Evolutionary conservation across 192 early-diverging fungal genomes (phyloP), one percentile per base, ranked within the genome.

Genomic region (Linnemannia schmuckeri): DNA sequence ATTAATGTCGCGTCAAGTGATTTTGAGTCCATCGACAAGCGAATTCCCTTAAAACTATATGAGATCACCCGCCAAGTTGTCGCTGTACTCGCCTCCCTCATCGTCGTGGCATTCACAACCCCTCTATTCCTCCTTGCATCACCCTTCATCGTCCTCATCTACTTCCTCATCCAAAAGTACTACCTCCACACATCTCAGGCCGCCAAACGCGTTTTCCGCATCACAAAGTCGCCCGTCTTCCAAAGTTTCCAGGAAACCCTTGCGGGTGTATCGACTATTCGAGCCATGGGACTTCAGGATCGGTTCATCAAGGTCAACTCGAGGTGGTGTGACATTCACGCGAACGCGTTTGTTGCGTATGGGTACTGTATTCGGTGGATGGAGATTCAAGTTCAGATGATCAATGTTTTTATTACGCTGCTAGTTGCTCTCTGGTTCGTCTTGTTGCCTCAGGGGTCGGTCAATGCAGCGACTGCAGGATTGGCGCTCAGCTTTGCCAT

Each of bases 401-500:
- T 78, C 33, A 93, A 95, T 24, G 33, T 44, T 2, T 30, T 54
- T 0, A 74, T 83, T 1, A 66, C 63, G 1, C 61, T 83, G 71
- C 24, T 74, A 9, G 72, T 57, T 6, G 35, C 72, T 4, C 70
- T 78, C 12, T 83, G 70, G 75, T 78, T 83, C 30, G 76, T 94
- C 12, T 94, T 97, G 27, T 27, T 94, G 3, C 86, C 92, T 18
- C 81, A 93, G 13, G 69, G 94, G 7, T 87, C 20, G 90, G 84
- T 93, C 20, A 92, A 96, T 85, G 93, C 95, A 15, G 96, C 96
- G 10, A 80, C 94, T 70, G 93, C 94, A 24, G 95, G 93, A n/a
- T 77, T 94, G 75, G 85, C 92, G 24, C 89, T 95, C 1, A 92
- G 91, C 2, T 96, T 95, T 85, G 92, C 96, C 6, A 82, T 95